Evolutionary conservation across 2,329 filamentous ascomycete genomes (phyloP), one percentile per base, ranked within the genome.

Genomic region (Monosporascus sp.): DNA sequence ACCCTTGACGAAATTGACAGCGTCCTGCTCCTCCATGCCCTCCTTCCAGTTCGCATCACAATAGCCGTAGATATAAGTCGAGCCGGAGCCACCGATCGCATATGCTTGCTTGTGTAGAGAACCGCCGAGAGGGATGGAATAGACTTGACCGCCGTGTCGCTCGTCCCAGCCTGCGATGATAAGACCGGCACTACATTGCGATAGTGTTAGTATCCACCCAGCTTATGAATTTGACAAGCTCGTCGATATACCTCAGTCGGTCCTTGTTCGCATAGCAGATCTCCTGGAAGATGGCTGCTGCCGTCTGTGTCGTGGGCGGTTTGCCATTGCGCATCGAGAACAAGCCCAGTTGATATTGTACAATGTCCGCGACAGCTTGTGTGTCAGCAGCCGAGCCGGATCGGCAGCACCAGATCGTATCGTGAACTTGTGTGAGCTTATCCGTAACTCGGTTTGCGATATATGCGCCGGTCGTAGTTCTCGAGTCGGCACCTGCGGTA

Each of bases 361-460:
- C 94, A 66, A 99, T 97, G 69, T 99, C 94, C 55, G 94, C 94
- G 48, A 99, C 91, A 49, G 94, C 94, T 76, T 99, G 94, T 55
- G 94, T 99, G 70, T 99, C 94, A 62, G 94, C 94, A 34, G 94
- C 94, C 26, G 94, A 99, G 50, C 94, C 94, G 57, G 94, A 97
- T 68, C 94, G 88, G 79, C 94, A 99, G 79, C 94, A 99, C 94
- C 94, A 99, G 75, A 99, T 97, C 55, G 93, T 97, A 74, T 99
- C 94, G 77, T 96, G 90, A 57, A 99, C 93, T 79, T 92, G 89
- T 67, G 94, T 99, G 71, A 99, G 86, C 81, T 99, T 99, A 82
- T 99, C 94, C 60, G 94, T 99, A 61, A 99, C 94, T 80, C 94
- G 88, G 76, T 99, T 99, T 66, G 94, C 94, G 70, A 99, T 97